These are phyloP conservation scores for Fusarium burgessii DNA, from an alignment of 2,329 filamentous ascomycete genomes.

Conservation along the genomic window DNA sequence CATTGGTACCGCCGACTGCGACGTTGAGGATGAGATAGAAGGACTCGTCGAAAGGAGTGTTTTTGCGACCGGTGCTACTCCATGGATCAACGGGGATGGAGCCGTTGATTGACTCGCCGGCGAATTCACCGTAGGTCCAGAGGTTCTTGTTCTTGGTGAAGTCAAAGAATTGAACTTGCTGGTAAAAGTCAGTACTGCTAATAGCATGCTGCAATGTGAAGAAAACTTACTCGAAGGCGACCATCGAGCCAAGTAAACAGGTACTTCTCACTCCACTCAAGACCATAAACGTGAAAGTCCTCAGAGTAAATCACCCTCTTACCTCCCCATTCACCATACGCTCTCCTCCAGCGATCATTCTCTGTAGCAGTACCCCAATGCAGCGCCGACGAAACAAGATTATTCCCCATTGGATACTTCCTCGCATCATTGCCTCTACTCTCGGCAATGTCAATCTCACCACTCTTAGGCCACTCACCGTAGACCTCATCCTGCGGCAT, in stretches of 20 bases:
- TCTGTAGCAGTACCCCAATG: constrained; percentile 56
- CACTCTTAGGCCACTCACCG: constrained; percentile 63
- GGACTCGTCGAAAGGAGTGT: constrained; percentile 62
- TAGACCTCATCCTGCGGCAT: constrained; percentile 61
- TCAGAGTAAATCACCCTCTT: constrained; percentile 53
- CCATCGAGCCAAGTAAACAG: constrained; percentile 64
- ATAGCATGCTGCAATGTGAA: too few relatives aligned
- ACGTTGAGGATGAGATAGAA: constrained; percentile 65
- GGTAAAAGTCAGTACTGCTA: constrained; percentile 4
- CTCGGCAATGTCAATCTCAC: constrained; percentile 67
- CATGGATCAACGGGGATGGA: constrained; percentile 59
- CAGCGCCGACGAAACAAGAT: constrained; percentile 56
- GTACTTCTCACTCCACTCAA: constrained; percentile 65
- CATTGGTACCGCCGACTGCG: constrained; percentile 61
- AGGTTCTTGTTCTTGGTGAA: constrained; percentile 51
- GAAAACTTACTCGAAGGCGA: constrained; percentile 51
- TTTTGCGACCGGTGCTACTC: constrained; percentile 51
- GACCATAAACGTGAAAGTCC: constrained; percentile 61
- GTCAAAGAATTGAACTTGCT: constrained; percentile 47
- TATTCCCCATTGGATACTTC: constrained; percentile 48
- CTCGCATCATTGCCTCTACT: constrained; percentile 60
- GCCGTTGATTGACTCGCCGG: constrained; percentile 53
- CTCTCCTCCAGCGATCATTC: constrained; percentile 50
- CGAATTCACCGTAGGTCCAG: constrained; percentile 55
- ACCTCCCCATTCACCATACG: constrained; percentile 48